Evolutionary conservation across 2,329 filamentous ascomycete genomes (phyloP).

Genomic region (Ascomycota sp.): DNA sequence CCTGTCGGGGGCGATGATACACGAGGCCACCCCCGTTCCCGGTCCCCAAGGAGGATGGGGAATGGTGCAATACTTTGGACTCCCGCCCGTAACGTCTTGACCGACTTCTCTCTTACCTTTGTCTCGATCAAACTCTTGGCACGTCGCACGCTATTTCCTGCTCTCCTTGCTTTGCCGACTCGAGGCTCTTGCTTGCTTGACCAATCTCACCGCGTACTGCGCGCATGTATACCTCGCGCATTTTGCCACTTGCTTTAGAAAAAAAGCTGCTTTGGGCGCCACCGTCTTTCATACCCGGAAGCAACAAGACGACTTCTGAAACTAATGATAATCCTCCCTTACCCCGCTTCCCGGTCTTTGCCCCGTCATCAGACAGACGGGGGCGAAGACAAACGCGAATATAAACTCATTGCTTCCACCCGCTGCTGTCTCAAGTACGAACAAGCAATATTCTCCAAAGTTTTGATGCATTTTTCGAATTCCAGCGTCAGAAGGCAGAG

Average conservation of each 20-base stretch:
- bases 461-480: too few relatives aligned
- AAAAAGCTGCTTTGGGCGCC: neutral
- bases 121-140: neutral
- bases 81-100: slow-evolving; percentile 12
- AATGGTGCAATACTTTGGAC: slow-evolving; percentile 15
- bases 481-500: too few relatives aligned
- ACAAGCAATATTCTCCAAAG: too few relatives aligned
- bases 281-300: neutral
- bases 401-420: too few relatives aligned
- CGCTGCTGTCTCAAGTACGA: too few relatives aligned
- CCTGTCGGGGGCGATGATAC: slow-evolving; percentile 14
- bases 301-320: neutral
- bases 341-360: too few relatives aligned
- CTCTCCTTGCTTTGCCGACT: neutral
- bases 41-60: slow-evolving; percentile 9
- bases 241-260: neutral
- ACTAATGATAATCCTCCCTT: neutral
- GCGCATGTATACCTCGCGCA: neutral
- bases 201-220: too few relatives aligned
- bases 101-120: neutral
- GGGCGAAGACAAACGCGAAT: too few relatives aligned
- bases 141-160: neutral
- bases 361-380: too few relatives aligned
- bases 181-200: too few relatives aligned
- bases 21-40: slow-evolving; percentile 7